A percentile compares a stretch with the other conserved stretches of the same genome.
phyloP scores from a whole-genome alignment of 371 early-diverging fungal genomes.

The Mucor circinelloides region DNA sequence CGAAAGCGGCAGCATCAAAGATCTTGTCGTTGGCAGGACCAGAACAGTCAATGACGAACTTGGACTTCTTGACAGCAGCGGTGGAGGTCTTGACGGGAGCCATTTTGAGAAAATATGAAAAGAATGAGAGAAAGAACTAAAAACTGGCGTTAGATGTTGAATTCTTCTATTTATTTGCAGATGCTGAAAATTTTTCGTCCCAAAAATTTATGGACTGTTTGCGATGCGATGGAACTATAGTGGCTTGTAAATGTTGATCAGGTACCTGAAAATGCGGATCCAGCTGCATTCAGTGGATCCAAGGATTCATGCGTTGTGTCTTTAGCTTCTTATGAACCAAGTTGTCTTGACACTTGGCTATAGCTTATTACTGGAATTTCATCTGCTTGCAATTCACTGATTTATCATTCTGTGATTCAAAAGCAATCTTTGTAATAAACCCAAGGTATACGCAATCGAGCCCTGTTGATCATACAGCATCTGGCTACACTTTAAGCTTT shows the following conservation, averaged over 20 bases:
- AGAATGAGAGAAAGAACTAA: constrained; percentile 25
- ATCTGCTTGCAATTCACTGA: too few species aligned
- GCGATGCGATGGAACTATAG: not conserved
- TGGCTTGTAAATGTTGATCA: constrained; percentile 4
- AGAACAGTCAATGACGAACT: constrained; percentile 94
- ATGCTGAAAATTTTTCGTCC: not conserved
- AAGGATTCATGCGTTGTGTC: too few species aligned
- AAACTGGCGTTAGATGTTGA: not conserved
- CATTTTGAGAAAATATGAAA: constrained; percentile 30
- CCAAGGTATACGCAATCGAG: too few species aligned
- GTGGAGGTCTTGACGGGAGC: constrained; percentile 53
- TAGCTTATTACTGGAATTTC: too few species aligned
- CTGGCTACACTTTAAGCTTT: too few species aligned
- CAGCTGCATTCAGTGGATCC: too few species aligned
- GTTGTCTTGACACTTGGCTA: too few species aligned
- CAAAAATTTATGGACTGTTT: constrained; percentile 8
- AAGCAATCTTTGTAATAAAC: too few species aligned
- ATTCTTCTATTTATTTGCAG: not conserved
- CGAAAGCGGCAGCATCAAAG: constrained; percentile 95
- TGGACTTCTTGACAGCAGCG: constrained; percentile 56
- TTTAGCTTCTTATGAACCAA: too few species aligned
- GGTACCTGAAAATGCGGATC: not conserved
- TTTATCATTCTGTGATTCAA: too few species aligned
- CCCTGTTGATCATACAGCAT: too few species aligned
- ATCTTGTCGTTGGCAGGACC: constrained; percentile 94